A percentile compares a stretch with the other conserved stretches of the same genome.
Evolutionary conservation across 768 basidiomycete species (phyloP).

Genomic region (Agaricus sinodeliciosus): DNA sequence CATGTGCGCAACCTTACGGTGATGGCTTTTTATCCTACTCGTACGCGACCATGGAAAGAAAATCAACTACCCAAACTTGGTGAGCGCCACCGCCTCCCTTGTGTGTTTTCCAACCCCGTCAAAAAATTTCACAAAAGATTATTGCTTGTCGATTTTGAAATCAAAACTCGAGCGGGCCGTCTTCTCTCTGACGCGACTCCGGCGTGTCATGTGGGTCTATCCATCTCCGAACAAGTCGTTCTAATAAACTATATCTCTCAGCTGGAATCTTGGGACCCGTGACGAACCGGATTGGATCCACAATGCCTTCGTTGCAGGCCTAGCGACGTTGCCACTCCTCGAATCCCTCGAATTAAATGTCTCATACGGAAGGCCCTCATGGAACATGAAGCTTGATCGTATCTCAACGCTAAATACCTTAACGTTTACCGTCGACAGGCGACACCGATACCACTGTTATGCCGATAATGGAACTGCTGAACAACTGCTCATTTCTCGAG

Average conservation of each 20-base stretch:
- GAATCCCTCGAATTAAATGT: not conserved
- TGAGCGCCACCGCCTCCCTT: not conserved
- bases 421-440: not conserved
- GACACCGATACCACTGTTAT: not conserved
- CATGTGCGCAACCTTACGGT: not conserved
- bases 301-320: not conserved
- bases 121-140: not conserved
- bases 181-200: not conserved
- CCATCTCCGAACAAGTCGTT: not conserved
- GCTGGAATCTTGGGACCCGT: not conserved
- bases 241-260: not conserved
- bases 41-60: not conserved
- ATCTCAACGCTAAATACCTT: not conserved
- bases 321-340: not conserved
- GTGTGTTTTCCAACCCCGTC: not conserved
- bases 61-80: not conserved
- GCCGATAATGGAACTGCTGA: not conserved
- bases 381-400: not conserved
- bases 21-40: not conserved
- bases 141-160: not conserved
- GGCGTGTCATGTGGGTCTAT: not conserved
- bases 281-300: not conserved
- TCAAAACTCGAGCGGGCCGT: not conserved
- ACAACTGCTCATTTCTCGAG: not conserved
- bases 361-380: not conserved